phyloP scores from a whole-genome alignment of 176 grass and related monocot species.

The Leersia perrieri region DNA sequence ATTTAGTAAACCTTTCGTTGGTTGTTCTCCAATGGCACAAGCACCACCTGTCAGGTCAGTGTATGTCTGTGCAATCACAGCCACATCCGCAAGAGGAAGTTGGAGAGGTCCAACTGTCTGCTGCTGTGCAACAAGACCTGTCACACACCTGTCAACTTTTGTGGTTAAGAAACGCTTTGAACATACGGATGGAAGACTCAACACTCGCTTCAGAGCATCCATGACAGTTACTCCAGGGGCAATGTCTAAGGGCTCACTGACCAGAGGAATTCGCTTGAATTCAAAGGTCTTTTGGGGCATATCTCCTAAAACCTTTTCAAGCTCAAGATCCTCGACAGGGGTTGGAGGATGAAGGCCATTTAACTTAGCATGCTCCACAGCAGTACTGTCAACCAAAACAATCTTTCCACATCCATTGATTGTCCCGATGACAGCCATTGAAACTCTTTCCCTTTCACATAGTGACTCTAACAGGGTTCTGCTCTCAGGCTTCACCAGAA shows the following conservation, averaged over 20 bases:
- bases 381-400: constrained; percentile 76
- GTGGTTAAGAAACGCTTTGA: constrained; percentile 91
- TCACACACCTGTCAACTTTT: constrained; percentile 86
- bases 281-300: constrained; percentile 91
- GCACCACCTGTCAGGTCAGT: constrained; percentile 78
- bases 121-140: constrained; percentile 75
- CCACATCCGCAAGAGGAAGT: constrained; percentile 81
- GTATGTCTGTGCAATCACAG: constrained; percentile 87
- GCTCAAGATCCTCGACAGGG: constrained; percentile 76
- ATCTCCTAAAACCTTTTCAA: constrained; percentile 91
- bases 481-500: constrained; percentile 64
- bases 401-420: constrained; percentile 83
- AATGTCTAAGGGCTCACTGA: constrained; percentile 67
- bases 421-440: constrained; percentile 73
- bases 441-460: constrained; percentile 72
- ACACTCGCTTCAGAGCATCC: constrained; percentile 73
- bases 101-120: constrained; percentile 77
- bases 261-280: constrained; percentile 52
- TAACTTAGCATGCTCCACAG: constrained; percentile 51
- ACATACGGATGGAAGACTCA: constrained; percentile 74
- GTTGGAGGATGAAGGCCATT: constrained; percentile 51
- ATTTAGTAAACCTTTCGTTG: constrained; percentile 79
- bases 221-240: constrained; percentile 66
- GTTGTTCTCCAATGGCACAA: constrained; percentile 84
- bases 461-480: constrained; percentile 46